These are phyloP conservation scores for Shiraia sp. DNA, from an alignment of 2,329 filamentous ascomycete species.

Conservation along the genomic window DNA sequence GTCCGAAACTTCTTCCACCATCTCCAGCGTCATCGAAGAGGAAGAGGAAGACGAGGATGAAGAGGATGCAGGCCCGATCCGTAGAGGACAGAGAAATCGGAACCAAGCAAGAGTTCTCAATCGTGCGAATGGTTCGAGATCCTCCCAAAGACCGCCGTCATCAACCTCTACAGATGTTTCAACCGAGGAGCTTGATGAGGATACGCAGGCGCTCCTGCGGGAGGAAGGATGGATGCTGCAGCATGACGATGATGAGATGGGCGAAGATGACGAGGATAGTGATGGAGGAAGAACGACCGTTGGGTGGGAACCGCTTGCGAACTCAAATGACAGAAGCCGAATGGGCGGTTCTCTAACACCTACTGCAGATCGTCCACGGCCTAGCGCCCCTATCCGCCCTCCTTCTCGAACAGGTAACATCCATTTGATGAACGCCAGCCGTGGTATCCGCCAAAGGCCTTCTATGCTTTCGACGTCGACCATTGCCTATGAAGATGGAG, in stretches of 20 bases:
- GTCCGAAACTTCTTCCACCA: slow-evolving; percentile 44
- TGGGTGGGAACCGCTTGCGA: slow-evolving; percentile 51
- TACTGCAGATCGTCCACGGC: slow-evolving; percentile 51
- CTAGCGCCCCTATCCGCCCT: slow-evolving; percentile 45
- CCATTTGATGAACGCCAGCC: slow-evolving; percentile 39
- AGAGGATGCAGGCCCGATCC: slow-evolving; percentile 43
- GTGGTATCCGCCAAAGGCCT: slow-evolving; percentile 44
- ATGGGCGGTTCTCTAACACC: slow-evolving; percentile 52
- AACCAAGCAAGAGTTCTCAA: slow-evolving; percentile 34
- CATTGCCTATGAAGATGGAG: slow-evolving; percentile 46
- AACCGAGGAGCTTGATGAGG: slow-evolving; percentile 44
- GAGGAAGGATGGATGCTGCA: slow-evolving; percentile 45
- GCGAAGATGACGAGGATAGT: slow-evolving; percentile 45
- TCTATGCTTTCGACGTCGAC: slow-evolving; percentile 41
- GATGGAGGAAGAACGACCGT: slow-evolving; percentile 50
- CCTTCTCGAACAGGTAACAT: slow-evolving; percentile 42
- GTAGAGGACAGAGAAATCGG: slow-evolving; percentile 36
- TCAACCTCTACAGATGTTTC: slow-evolving; percentile 42
- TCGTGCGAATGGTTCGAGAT: slow-evolving; percentile 40
- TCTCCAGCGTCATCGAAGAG: slow-evolving; percentile 39
- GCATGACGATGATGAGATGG: slow-evolving; percentile 45
- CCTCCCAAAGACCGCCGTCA: slow-evolving; percentile 34
- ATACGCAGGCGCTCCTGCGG: slow-evolving; percentile 41
- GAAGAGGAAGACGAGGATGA: slow-evolving; percentile 44
- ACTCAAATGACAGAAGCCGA: slow-evolving; percentile 50